A percentile compares a stretch with the other conserved stretches of the same genome.
phyloP scores from a whole-genome alignment of 2,329 filamentous ascomycete genomes.

The Dactylellina parvicollis region DNA sequence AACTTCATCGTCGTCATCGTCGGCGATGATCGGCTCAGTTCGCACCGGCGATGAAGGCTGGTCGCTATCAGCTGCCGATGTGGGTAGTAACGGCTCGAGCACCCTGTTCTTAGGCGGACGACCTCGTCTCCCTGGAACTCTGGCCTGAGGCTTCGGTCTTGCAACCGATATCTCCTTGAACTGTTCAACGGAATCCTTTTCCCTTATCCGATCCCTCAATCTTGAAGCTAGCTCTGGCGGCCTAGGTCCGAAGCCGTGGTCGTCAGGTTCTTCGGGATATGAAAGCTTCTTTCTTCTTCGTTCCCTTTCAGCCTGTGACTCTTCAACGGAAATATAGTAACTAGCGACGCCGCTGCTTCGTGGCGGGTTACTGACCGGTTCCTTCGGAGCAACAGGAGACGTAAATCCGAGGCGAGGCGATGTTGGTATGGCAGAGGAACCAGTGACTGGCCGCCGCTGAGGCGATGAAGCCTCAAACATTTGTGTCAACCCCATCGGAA shows the following conservation, averaged over 20 bases:
- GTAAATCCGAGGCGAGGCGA: slow-evolving; percentile 15
- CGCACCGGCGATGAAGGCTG: background rate
- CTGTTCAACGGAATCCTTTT: slow-evolving; percentile 31
- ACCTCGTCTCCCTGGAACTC: slow-evolving; percentile 5
- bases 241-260: slow-evolving; percentile 6
- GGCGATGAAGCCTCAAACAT: slow-evolving; percentile 40
- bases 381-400: slow-evolving; percentile 4
- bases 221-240: slow-evolving; percentile 22
- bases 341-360: slow-evolving; percentile 1
- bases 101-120: slow-evolving; percentile 22
- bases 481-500: slow-evolving; percentile 22
- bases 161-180: slow-evolving; percentile 33
- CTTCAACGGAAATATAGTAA: slow-evolving; percentile 16
- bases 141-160: slow-evolving; percentile 8
- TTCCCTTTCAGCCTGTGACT: slow-evolving; percentile 25
- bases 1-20: background rate
- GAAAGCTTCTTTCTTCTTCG: slow-evolving; percentile 22
- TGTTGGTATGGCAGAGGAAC: slow-evolving; percentile 16
- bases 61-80: slow-evolving; percentile 9
- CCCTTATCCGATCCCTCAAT: slow-evolving; percentile 8
- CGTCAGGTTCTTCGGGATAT: slow-evolving; percentile 15
- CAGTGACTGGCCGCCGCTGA: slow-evolving; percentile 10
- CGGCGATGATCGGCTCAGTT: background rate
- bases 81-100: slow-evolving; percentile 19
- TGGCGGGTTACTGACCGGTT: background rate